A percentile compares a stretch with the other conserved stretches of the same genome.
These are phyloP conservation scores for Sonneratia alba DNA, from an alignment of 345 rosid genomes.

Conservation along the genomic window DNA sequence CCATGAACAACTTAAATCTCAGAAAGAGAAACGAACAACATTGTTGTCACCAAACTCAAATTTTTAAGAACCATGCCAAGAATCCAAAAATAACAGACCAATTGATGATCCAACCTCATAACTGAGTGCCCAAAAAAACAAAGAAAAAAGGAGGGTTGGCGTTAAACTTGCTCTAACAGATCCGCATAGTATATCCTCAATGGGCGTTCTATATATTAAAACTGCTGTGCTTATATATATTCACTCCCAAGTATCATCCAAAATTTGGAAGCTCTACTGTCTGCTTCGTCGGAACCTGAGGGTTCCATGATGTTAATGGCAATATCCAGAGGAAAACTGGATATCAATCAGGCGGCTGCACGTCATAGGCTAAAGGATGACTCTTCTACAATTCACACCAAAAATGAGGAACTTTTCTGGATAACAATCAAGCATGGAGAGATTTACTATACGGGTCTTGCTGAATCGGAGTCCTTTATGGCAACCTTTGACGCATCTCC, in stretches of 20 bases:
- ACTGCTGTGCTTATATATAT: neutral
- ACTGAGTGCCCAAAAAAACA: neutral
- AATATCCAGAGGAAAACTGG: conserved; percentile 1
- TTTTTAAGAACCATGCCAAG: neutral
- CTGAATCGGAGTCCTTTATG: conserved; percentile 29
- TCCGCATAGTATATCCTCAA: neutral
- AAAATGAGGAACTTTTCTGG: neutral
- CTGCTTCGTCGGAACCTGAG: conserved; percentile 6
- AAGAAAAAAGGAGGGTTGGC: neutral
- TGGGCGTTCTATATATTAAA: neutral
- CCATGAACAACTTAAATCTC: no score
- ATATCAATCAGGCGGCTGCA: neutral
- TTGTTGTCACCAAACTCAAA: neutral
- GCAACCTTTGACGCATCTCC: conserved; percentile 29
- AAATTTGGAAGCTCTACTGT: conserved; percentile 34
- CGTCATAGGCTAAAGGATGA: neutral
- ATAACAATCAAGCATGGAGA: neutral
- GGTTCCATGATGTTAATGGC: neutral
- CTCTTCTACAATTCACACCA: neutral
- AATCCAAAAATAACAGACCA: neutral
- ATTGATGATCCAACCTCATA: neutral
- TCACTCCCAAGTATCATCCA: conserved; percentile 16
- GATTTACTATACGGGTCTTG: conserved; percentile 7
- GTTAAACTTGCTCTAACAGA: neutral
- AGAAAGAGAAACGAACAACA: neutral